A percentile compares a stretch with the other conserved stretches of the same genome.
Conservation (phyloP, 179 eudicot species). For the Pouteria campechiana region DNA sequence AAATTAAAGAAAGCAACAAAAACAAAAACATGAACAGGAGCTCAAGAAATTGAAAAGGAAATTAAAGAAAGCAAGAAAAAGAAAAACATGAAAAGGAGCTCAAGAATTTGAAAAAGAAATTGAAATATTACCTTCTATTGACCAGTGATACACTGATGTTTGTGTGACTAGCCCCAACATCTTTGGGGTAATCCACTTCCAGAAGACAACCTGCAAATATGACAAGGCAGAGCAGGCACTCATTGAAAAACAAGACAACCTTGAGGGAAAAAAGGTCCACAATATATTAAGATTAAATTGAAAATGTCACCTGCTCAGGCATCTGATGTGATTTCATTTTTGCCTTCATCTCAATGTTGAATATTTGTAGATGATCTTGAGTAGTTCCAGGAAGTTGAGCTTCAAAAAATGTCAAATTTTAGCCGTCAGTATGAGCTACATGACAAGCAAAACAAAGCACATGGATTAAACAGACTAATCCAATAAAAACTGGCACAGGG, state of each 20-base stretch:
- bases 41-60: background rate
- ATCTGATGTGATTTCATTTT: slow-evolving; percentile 93
- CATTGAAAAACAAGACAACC: too few relatives aligned
- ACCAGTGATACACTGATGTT: slow-evolving; percentile 90
- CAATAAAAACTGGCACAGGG: too few relatives aligned
- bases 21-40: background rate
- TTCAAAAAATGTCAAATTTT: slow-evolving; percentile 29
- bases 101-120: background rate
- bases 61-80: background rate
- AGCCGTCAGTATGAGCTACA: too few relatives aligned
- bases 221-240: slow-evolving; percentile 1
- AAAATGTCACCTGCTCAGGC: slow-evolving; percentile 87
- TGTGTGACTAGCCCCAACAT: slow-evolving; percentile 91
- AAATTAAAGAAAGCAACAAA: background rate
- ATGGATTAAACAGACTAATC: too few relatives aligned
- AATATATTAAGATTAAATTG: background rate
- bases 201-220: slow-evolving; percentile 59
- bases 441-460: too few relatives aligned
- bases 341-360: slow-evolving; percentile 85
- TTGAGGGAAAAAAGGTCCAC: too few relatives aligned
- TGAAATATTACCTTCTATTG: slow-evolving; percentile 61
- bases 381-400: slow-evolving; percentile 94
- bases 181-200: slow-evolving; percentile 93
- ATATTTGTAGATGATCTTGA: slow-evolving; percentile 93
- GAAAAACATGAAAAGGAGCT: background rate